A percentile compares a stretch with the other conserved stretches of the same genome.
phyloP scores from a whole-genome alignment of 2,329 filamentous ascomycete genomes.

The Xylaria hypoxylon region DNA sequence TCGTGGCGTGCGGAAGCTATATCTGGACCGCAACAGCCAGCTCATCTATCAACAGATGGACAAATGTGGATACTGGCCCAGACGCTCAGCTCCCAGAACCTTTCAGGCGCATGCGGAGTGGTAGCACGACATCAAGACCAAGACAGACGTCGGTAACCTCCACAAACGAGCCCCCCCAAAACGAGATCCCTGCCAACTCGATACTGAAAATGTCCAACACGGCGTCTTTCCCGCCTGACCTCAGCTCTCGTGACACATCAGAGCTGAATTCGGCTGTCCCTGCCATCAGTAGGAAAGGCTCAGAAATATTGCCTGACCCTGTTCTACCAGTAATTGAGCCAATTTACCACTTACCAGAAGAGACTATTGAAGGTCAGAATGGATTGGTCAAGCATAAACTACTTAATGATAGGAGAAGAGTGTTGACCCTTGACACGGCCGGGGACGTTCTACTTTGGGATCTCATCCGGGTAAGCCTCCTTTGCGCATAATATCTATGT shows the following conservation, averaged over 20 bases:
- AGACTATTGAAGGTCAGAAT: conserved; percentile 94
- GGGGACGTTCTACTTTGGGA: conserved; percentile 97
- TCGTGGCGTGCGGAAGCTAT: conserved; percentile 76
- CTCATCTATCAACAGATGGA: conserved; percentile 93
- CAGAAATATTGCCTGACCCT: conserved; percentile 65
- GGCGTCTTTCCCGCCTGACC: conserved; percentile 75
- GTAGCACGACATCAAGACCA: conserved; percentile 55
- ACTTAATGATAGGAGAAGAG: conserved; percentile 88
- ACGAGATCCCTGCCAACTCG: conserved; percentile 80
- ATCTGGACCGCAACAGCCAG: conserved; percentile 92
- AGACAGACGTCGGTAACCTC: conserved; percentile 53
- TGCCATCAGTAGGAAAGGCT: conserved; percentile 64
- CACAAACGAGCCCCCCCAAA: conserved; percentile 57
- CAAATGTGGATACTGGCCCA: conserved; percentile 81
- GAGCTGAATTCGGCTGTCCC: conserved; percentile 62
- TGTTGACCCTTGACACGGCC: conserved; percentile 92
- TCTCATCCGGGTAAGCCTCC: conserved; percentile 76
- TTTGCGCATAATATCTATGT: conserved; percentile 1
- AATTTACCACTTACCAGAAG: conserved; percentile 75
- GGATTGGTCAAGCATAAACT: conserved; percentile 93
- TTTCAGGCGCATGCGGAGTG: conserved; percentile 60
- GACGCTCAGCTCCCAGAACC: conserved; percentile 74
- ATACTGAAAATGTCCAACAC: conserved; percentile 87
- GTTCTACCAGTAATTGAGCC: conserved; percentile 67
- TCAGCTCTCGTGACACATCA: conserved; percentile 59